Conservation (phyloP, 1,284 basidiomycete genomes). For the Sanguinoderma infundibulare region DNA sequence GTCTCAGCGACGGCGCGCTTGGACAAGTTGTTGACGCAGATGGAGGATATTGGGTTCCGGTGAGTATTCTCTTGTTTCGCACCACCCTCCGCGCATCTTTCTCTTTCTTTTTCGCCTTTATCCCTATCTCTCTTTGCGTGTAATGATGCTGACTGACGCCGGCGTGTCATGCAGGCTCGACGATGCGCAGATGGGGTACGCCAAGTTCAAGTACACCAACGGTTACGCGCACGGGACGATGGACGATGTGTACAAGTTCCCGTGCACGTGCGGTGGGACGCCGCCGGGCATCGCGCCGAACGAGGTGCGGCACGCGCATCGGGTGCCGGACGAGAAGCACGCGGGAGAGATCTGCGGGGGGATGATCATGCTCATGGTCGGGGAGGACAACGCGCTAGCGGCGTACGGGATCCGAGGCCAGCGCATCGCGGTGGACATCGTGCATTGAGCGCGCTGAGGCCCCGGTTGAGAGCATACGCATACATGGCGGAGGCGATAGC, state of each 20-base stretch:
- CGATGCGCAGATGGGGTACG: neutral
- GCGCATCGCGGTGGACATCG: slow-evolving; percentile 10
- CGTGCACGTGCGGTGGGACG: slow-evolving; percentile 13
- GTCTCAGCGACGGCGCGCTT: neutral
- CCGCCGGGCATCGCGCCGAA: neutral
- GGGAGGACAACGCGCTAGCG: slow-evolving; percentile 8
- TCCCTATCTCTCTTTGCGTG: no score
- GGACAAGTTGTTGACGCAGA: slow-evolving; percentile 3
- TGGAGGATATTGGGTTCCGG: slow-evolving; percentile 13
- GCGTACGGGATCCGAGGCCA: slow-evolving; percentile 13
- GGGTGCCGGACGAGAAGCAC: neutral
- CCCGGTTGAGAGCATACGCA: neutral
- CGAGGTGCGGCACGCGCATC: neutral
- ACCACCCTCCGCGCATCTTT: no score
- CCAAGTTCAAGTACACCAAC: slow-evolving; percentile 5
- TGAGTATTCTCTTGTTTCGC: no score
- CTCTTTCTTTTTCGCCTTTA: neutral
- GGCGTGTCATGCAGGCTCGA: neutral
- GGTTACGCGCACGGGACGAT: neutral
- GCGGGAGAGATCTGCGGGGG: slow-evolving; percentile 15
- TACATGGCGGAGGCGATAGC: neutral
- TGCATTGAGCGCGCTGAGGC: neutral
- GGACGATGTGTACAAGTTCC: slow-evolving; percentile 16
- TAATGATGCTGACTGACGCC: neutral
- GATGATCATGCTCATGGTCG: slow-evolving; percentile 9